Evolutionary conservation across 441 rosid genomes (phyloP), one percentile per base, ranked within the genome.

Genomic region (Heliophila coronopifolia): DNA sequence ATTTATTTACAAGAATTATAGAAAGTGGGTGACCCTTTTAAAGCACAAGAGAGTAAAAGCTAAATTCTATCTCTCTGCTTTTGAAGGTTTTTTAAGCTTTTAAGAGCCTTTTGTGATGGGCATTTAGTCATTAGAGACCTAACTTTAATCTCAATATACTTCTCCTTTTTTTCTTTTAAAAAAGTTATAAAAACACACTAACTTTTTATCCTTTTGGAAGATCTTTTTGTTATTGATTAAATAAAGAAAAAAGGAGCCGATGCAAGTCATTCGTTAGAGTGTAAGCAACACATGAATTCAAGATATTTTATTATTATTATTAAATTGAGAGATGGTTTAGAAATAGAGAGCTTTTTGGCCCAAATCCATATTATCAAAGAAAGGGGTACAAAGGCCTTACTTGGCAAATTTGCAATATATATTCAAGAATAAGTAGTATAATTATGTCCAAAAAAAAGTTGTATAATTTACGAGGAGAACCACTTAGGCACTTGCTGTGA

Each of bases 21-120:
- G 84, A 84, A 88, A 88, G 96, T 77, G 80, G 78, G 85, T 77
- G 81, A 63, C 70, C 82, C 92, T 82, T 87, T 88, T 75, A 88
- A 74, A 77, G 65, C 65, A 58, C 13, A 32, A 38, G 15, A 47
- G 54, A 17, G 58, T 35, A 25, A 51, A 61, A 61, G 59, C 59
- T 52, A 43, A 52, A 77, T 79, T 63, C 58, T 46, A 53, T 60
- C 56, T 26, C 77, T 74, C 69, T 76, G 76, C 61, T 72, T 64
- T 64, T 64, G 47, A 35, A 5, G 10, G 2, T 6, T 10, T 58
- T 69, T 43, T 25, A 57, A 19, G 68, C 69, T 36, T 69, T 59
- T 64, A 43, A 57, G 69, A 64, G 53, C 42, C 48, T 32, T 52
- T 58, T 63, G 72, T 69, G 78, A 61, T 57, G 74, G 46, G 34